A percentile compares a stretch with the other conserved stretches of the same genome.
phyloP scores from a whole-genome alignment of 192 early-diverging fungal genomes.

The Entrophospora sp. region DNA sequence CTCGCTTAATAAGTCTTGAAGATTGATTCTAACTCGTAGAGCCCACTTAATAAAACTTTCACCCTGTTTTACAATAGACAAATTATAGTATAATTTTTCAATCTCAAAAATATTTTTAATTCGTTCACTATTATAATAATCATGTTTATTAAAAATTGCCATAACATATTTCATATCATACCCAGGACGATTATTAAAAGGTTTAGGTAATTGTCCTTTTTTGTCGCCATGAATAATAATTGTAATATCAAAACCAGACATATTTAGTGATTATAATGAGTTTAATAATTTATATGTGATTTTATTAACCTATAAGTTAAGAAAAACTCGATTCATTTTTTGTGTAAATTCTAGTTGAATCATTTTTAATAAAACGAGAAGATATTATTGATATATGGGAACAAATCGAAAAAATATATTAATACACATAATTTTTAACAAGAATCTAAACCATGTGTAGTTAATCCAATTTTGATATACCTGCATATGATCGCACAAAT shows the following conservation, averaged over 20 bases:
- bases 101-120: not conserved
- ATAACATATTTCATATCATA: slow-evolving; percentile 7
- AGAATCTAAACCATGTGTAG: no score
- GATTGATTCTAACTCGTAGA: not conserved
- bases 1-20: not conserved
- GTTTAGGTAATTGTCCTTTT: not conserved
- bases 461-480: no score
- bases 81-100: not conserved
- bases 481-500: no score
- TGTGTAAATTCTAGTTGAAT: no score
- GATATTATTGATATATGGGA: no score
- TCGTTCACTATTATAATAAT: not conserved
- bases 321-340: no score
- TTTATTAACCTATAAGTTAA: no score
- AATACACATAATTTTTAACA: no score
- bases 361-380: no score
- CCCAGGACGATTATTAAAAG: not conserved
- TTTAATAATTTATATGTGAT: no score
- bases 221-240: slow-evolving; percentile 1
- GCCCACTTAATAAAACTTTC: not conserved
- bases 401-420: no score
- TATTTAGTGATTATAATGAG: slow-evolving; percentile 10
- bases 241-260: not conserved
- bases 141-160: not conserved
- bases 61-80: not conserved